Evolutionary conservation across 176 grass and related monocot species (phyloP).

Genomic region (Cenchrus fungigraminus): DNA sequence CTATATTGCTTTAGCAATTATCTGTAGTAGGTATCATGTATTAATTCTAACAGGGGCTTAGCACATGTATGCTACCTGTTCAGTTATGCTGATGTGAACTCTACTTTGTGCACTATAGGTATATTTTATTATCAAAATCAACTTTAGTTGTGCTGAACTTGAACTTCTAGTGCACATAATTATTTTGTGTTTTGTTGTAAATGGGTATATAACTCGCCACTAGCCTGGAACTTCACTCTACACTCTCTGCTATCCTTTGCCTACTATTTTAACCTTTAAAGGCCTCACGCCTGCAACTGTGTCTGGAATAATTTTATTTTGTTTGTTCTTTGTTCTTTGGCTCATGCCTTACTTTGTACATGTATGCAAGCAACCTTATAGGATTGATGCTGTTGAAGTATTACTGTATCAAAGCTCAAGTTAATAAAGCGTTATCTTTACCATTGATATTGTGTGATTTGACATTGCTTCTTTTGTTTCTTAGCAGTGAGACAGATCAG

Average conservation of each 20-base stretch:
- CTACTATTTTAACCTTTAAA: neutral
- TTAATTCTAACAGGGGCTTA: neutral
- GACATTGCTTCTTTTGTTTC: slow-evolving; percentile 12
- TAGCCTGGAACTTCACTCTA: neutral
- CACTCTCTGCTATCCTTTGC: neutral
- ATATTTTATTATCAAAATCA: slow-evolving; percentile 1
- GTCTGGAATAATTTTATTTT: neutral
- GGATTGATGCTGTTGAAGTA: neutral
- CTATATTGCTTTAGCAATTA: neutral
- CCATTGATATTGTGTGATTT: slow-evolving; percentile 6
- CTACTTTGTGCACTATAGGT: neutral
- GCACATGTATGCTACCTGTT: neutral
- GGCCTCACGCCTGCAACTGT: neutral
- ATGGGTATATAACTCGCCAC: neutral
- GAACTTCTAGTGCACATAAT: neutral
- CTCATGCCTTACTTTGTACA: neutral
- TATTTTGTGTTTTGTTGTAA: neutral
- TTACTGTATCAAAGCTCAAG: neutral
- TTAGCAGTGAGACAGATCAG: slow-evolving; percentile 75
- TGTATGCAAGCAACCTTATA: neutral
- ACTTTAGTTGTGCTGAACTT: neutral
- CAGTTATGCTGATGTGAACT: neutral
- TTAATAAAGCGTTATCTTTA: neutral
- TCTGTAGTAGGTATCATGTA: neutral
- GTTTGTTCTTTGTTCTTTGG: neutral